Base-by-base conservation (phyloP, 192 early-diverging fungal species). In the Linnemannia schmuckeri region DNA sequence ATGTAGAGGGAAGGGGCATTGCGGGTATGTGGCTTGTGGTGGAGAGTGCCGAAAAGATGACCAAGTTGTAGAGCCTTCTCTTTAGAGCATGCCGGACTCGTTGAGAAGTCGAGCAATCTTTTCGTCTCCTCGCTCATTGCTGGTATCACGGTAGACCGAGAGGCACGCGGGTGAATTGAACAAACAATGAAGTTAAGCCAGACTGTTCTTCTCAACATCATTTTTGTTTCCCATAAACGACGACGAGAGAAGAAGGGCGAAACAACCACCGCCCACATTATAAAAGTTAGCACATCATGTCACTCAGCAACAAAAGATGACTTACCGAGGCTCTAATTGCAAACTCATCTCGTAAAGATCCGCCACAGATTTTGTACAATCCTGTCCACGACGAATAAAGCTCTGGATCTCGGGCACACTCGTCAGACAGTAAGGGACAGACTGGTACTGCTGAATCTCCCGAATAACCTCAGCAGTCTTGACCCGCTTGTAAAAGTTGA, bases 401-500 rank as follows among this genome's bases (percentile, higher is more conserved):
- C 91, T 88, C 87, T 99, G 97, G 78, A 99, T 92, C 91, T 99
- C 97, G 9, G 93, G 92, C 8, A 99, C 97, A 1, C 92, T 73
- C 5, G 90, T 95, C 46, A 99, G 89, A 78, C 92, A 91, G 79
- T 98, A 99, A n/a, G 95, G 94, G 12, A 92, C 92, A 22, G 94
- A 93, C 89, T 98, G 97, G 88, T 96, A 99, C 89, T 97, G 96
- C 85, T 98, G 96, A 78, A 98, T 94, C 81, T 98, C 97, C 20
- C 95, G 93, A 89, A 99, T 95, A 22, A 98, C 96, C 82, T 97
- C 96, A 6, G 97, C 97, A 1, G 95, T 97, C 85, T 96, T 97
- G 88, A 93, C 93, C 55, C 96, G 93, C 88, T 99, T 99, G 75
- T 93, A 93, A 89, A 99, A 99, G 88, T 99, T 99, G 91, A 99